Base-by-base conservation (phyloP, 129 eudicot genomes). In the Apium graveolens region DNA sequence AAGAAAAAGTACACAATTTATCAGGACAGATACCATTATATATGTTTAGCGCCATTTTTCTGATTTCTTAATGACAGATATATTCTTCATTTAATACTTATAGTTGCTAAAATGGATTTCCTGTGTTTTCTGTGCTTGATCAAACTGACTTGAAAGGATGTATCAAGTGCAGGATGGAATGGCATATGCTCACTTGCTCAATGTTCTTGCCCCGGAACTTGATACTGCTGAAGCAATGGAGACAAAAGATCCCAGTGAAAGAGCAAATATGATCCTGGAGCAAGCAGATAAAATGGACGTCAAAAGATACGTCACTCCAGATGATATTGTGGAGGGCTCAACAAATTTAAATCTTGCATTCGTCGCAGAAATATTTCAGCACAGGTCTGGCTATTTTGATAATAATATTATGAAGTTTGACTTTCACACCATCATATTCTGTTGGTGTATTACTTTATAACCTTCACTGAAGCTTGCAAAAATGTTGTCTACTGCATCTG, bases 141-240 rank as follows among this genome's bases (percentile, higher is more conserved):
- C 41, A 17, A 43, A 71, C 72, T 21, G 42, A 69, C 63, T 26
- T 69, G 27, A 31, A 24, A 55, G 70, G 72, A 26, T 24, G 42
- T 45, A 12, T 32, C 21, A 31, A 31, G 74, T 80, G 76, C 88
- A 88, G 90, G 92, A 88, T 26, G 92, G 90, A 69, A 88, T 86
- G 86, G 92, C 92, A 20, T 88, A 88, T 79, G 92, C 92, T 46
- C 90, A 89, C 83, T 79, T 89, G 76, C 93, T 89, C 62, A 87
- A 85, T 74, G 91, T 83, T 84, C 93, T 89, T 77, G 93, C 93
- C 43, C 93, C 93, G 1, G 89, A 89, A 79, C 89, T 82, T 45
- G 82, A 85, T 73, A 82, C 82, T 51, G 74, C 87, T 3, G 73
- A 82, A 74, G 83, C 90, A 38, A 76, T 89, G 82, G 93, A 87